Evolutionary conservation across 306 rosid genomes (phyloP).

Genomic region (Vigna angularis): DNA sequence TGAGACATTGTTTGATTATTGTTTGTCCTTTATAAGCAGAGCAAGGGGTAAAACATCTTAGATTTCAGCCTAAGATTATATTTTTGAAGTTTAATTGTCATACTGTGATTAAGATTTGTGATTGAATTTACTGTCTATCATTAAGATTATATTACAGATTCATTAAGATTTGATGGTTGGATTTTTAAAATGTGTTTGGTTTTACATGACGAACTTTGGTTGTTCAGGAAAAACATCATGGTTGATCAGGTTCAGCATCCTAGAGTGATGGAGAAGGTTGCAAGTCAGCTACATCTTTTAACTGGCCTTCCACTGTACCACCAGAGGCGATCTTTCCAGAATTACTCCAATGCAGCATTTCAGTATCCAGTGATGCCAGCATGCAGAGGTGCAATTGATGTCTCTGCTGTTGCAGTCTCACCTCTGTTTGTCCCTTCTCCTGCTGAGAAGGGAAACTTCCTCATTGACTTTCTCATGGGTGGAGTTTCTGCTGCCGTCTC

Average conservation of each 20-base stretch:
- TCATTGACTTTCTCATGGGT: constrained; percentile 80
- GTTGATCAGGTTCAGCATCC: constrained; percentile 52
- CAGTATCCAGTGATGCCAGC: constrained; percentile 60
- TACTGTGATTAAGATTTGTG: too few relatives aligned
- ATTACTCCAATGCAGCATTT: constrained; percentile 60
- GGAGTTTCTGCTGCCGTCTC: constrained; percentile 95
- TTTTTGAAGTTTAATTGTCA: too few relatives aligned
- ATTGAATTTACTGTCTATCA: too few relatives aligned
- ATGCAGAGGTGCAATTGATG: constrained; percentile 54
- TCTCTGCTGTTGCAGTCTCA: constrained; percentile 55
- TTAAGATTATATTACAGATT: too few relatives aligned
- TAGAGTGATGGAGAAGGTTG: constrained; percentile 41
- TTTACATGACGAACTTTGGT: not conserved
- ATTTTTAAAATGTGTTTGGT: too few relatives aligned
- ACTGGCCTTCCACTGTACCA: constrained; percentile 39
- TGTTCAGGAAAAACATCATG: constrained; percentile 49
- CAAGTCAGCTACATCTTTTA: constrained; percentile 37
- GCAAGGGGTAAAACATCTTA: too few relatives aligned
- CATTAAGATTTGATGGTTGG: too few relatives aligned
- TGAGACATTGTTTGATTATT: too few relatives aligned
- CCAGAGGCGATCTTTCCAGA: constrained; percentile 46
- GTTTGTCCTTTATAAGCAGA: too few relatives aligned
- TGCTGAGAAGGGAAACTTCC: constrained; percentile 70
- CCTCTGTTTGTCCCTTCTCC: constrained; percentile 80
- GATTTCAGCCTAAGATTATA: too few relatives aligned